Base-by-base conservation (phyloP, 176 grass and related monocot genomes). In the Secale cereale region DNA sequence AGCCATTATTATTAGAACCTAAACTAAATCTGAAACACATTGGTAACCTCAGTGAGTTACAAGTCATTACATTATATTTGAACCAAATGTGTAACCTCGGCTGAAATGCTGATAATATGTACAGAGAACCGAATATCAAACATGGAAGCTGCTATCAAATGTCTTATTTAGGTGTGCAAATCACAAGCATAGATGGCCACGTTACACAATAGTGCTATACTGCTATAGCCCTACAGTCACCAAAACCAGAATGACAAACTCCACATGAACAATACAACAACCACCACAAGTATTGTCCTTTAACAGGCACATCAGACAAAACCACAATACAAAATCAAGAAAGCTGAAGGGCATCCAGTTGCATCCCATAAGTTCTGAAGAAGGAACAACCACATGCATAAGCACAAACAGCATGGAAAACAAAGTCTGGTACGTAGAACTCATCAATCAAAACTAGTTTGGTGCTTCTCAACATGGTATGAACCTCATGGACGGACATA, bases 201-300 rank as follows among this genome's bases (percentile, higher is more conserved):
- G 16, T 52, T 52, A 39, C 76, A 71, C 14, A 26, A 70, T 6
- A 65, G 40, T 25, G 29, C 13, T 43, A 70, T 6, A 65, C 30
- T 25, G 29, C 13, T 43, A 75, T 26, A 59, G 12, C 59, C 66
- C 25, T 6, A 85, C 11, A 70, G 19, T 36, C 17, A 37, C 27
- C 56, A 81, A 54, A 65, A 65, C 64, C 30, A 73, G 39, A 23
- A 70, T 73, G 74, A 23, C 25, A 77, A 88, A 78, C 12, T 23
- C 52, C n/a, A 72, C 31, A 57, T 59, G 10, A 54, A 3, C n/a
- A 65, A 20, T 32, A 66, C 23, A 31, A 39, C 36, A 56, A 40
- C 35, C 4, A 41, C 8, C 26, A 19, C 2, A 64, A 33, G 17
- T 66, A 76, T 22, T 68, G 40, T 20, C 2, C 39, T 88, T 20